Percentiles rank a stretch among this genome's conserved stretches.
phyloP scores from a whole-genome alignment of 2,329 filamentous ascomycete species.

The Penicillium sumatraense region DNA sequence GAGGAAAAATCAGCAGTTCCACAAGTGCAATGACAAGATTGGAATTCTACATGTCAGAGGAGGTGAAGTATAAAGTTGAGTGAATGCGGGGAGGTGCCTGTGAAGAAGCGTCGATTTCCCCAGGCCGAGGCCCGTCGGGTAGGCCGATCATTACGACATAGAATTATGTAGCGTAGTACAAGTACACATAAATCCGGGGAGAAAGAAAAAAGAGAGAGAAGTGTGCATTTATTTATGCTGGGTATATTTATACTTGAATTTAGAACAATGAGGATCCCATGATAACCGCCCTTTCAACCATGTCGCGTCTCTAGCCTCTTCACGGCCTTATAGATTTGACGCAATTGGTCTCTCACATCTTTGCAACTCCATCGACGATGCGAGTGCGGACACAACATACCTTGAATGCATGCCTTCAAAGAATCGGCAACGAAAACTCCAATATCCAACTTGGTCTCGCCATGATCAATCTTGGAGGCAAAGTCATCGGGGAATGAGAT shows the following conservation, averaged over 20 bases:
- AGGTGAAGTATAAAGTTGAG: background rate
- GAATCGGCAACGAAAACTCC: constrained; percentile 36
- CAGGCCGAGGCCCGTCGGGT: constrained; percentile 22
- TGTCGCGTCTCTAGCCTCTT: constrained; percentile 17
- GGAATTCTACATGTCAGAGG: background rate
- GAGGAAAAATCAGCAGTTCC: background rate
- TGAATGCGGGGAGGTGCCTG: constrained; percentile 21
- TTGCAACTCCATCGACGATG: constrained; percentile 43
- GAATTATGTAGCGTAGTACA: too few relatives aligned
- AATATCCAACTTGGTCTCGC: constrained; percentile 29
- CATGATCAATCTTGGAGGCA: constrained; percentile 40
- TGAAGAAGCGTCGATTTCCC: constrained; percentile 15
- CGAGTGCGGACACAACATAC: constrained; percentile 47
- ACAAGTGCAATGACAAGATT: background rate
- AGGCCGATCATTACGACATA: constrained; percentile 9
- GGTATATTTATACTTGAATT: constrained; percentile 13
- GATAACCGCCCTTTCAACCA: background rate
- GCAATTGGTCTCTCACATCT: constrained; percentile 40
- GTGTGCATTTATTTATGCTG: constrained; percentile 19
- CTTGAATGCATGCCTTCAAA: constrained; percentile 43
- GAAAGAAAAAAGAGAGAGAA: too few relatives aligned
- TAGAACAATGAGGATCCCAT: background rate
- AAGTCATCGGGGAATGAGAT: constrained; percentile 44
- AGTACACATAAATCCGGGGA: too few relatives aligned
- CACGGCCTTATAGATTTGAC: constrained; percentile 30